Base-by-base conservation (phyloP, 2,329 filamentous ascomycete genomes). In the Pleomassaria siparia region DNA sequence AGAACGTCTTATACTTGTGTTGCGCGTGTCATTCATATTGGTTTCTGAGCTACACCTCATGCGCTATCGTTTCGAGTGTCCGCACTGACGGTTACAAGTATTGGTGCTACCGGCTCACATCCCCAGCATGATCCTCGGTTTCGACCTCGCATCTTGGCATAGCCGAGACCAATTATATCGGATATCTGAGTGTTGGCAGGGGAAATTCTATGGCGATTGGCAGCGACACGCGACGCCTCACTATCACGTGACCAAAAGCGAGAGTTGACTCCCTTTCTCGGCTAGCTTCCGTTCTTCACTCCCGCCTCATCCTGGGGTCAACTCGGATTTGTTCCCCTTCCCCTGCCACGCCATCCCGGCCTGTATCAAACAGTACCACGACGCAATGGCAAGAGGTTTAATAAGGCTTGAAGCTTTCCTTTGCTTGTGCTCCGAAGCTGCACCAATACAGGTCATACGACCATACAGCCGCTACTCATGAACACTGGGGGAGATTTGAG, bases 41-140 rank as follows among this genome's bases (percentile, higher is more conserved):
- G 29, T 15, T 29, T 37, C 25, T 50, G 44, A 21, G 32, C 42
- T 46, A 54, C 48, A 40, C 46, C n/a, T 57, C 46, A 52, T 54
- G 50, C 56, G 40, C 44, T 54, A 43, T 33, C 41, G 56, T 59
- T 59, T 59, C 56, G 52, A 50, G 47, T 25, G 43, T 51, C 41
- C 46, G 47, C 42, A 42, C 49, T 30, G 40, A 51, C 33, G 29
- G 55, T 58, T 58, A 53, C 55, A 53, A 33, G 28, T n/a, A 24
- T 32, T 40, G 43, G 46, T 32, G 42, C 41, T 24, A 43, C 35
- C 33, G 24, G 20, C 3, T 15, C 18, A 28, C 12, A 13, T 10
- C 32, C 40, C 16, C 16, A 18, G 42, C 22, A 18, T 20, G 30
- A 45, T 39, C 43, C 43, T 24, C 11, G 22, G 29, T 40, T 43